These are phyloP conservation scores for Leccinum sublutescens DNA, from an alignment of 768 basidiomycete genomes.

Conservation along the genomic window DNA sequence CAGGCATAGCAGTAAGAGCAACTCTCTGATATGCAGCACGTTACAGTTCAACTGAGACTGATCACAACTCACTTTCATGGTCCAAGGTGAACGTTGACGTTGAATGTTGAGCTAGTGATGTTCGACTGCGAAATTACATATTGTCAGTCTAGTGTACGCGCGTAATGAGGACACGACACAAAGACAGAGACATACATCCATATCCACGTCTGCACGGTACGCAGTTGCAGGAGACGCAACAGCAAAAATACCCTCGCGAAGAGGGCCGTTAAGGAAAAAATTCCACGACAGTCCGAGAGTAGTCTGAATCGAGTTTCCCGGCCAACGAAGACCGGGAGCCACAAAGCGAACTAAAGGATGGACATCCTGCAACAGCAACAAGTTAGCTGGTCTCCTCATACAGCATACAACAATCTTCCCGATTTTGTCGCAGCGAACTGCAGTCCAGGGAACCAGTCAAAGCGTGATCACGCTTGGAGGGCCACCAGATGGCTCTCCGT, in stretches of 20 bases:
- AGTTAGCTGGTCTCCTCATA: slow-evolving; percentile 17
- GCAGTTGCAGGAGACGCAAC: not conserved
- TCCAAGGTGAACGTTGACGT: not conserved
- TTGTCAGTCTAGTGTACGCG: not conserved
- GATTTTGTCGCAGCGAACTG: not conserved
- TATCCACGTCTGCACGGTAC: not conserved
- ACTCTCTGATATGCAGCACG: slow-evolving; percentile 27
- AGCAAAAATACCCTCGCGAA: slow-evolving; percentile 14
- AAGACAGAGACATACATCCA: not conserved
- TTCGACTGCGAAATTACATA: not conserved
- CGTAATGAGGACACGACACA: not conserved
- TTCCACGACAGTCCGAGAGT: slow-evolving; percentile 28
- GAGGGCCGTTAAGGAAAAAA: not conserved
- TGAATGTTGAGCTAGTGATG: not conserved
- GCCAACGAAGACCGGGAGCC: slow-evolving; percentile 15
- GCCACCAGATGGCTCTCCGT: not conserved
- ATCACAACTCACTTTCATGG: not conserved
- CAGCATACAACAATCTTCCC: not conserved
- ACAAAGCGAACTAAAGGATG: slow-evolving; percentile 32
- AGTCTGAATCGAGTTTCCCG: slow-evolving; percentile 37
- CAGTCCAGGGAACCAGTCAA: not conserved
- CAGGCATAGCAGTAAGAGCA: slow-evolving; percentile 49
- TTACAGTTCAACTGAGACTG: no score
- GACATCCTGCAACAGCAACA: not conserved
- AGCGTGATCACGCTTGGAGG: not conserved